phyloP scores from a whole-genome alignment of 2,329 filamentous ascomycete species.

The Byssothecium circinans region DNA sequence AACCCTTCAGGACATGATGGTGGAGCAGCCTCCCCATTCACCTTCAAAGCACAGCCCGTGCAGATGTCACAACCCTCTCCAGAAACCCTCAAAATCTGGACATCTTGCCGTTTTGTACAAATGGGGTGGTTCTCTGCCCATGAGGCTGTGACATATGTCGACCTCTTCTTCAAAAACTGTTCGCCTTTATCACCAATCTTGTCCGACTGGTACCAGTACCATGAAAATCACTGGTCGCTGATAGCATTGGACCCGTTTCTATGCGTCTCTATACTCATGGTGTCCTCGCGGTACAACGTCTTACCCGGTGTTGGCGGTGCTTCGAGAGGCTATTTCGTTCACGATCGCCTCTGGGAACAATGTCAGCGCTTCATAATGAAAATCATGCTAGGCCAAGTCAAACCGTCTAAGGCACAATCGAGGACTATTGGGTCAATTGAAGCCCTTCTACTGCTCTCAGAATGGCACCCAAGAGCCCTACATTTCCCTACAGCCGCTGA shows the following conservation, averaged over 20 bases:
- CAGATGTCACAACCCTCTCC: constrained; percentile 43
- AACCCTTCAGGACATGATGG: constrained; percentile 14
- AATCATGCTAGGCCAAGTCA: constrained; percentile 58
- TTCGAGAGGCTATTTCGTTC: constrained; percentile 56
- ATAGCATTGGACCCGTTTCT: constrained; percentile 56
- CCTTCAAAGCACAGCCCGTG: constrained; percentile 39
- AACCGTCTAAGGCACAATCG: constrained; percentile 53
- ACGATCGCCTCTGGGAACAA: constrained; percentile 58
- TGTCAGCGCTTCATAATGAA: constrained; percentile 57
- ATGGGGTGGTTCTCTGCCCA: constrained; percentile 60
- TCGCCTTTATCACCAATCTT: constrained; percentile 55
- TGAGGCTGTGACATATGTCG: constrained; percentile 57
- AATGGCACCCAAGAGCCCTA: constrained; percentile 59
- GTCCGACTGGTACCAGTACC: constrained; percentile 53
- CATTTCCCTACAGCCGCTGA: constrained; percentile 58
- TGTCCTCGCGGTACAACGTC: constrained; percentile 56
- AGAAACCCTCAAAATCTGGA: constrained; percentile 51
- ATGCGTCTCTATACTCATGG: constrained; percentile 57
- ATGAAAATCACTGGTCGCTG: constrained; percentile 52
- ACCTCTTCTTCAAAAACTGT: constrained; percentile 57
- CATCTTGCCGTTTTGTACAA: constrained; percentile 55
- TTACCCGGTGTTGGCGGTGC: constrained; percentile 44
- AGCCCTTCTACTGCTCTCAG: constrained; percentile 56
- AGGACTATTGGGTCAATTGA: constrained; percentile 57
- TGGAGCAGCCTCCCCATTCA: constrained; percentile 32